Base-by-base conservation (phyloP, 2,329 filamentous ascomycete genomes). In the Alternaria sp. region DNA sequence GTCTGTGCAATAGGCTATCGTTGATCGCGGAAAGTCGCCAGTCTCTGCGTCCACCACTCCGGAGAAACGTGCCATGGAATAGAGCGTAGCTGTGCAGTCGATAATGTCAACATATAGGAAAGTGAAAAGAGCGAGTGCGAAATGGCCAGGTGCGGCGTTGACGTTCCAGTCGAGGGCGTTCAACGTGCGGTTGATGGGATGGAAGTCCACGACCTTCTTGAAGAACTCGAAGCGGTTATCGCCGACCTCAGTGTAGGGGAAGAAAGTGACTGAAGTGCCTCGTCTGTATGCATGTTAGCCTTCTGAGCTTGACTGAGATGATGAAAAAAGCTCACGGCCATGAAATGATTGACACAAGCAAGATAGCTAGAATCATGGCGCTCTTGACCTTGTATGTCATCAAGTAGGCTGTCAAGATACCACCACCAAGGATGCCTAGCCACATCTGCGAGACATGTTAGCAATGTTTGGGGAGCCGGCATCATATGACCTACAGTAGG, bases 51-150 rank as follows among this genome's bases (percentile, higher is more conserved):
- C 92, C 72, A 96, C 90, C 49, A 93, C 88, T 36, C 91, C 89
- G 69, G 90, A 91, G 77, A 95, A 95, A 21, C 90, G 90, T 23
- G 93, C 93, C 93, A 97, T 96, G 43, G 91, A 91, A 81, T 96
- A 97, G 57, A 96, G 83, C 0, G 93, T 96, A 65, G 92, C 93
- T 0, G 93, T 96, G 68, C 89, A 91, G 80, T 96, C 93, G 56
- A 97, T 88, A 64, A 97, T 95, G 75, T 97, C 93, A 69, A 96
- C 93, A 72, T 96, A 96, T n/a, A 96, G 82, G 56, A 97, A 96
- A 2, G 93, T 96, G 78, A 96, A 90, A 58, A 97, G 87, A 1
- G 93, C 93, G 54, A 96, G 85, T 15, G 89, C 91, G 72, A 96
- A 96, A 71, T 96, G 90, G 5, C 87, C 87, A 11, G 90, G 88